Evolutionary conservation across 306 rosid genomes (phyloP).

Genomic region (Begonia loranthoides): DNA sequence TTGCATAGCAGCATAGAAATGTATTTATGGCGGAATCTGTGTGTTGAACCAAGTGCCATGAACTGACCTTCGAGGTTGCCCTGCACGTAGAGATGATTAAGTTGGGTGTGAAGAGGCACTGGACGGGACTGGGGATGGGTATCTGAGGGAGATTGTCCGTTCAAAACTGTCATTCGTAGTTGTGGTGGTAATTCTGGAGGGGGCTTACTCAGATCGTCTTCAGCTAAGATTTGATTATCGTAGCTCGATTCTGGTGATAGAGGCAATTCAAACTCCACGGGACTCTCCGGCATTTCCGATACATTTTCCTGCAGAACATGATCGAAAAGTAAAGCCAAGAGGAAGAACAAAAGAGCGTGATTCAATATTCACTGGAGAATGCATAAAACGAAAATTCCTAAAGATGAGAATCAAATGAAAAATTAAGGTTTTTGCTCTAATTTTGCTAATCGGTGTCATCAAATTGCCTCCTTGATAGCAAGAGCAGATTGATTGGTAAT

Average conservation of each 20-base stretch:
- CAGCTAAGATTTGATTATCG: slow-evolving; percentile 31
- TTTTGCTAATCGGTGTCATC: no score
- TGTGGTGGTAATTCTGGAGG: slow-evolving; percentile 80
- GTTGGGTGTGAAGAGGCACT: slow-evolving; percentile 17
- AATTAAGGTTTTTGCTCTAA: no score
- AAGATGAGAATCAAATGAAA: no score
- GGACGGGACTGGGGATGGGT: slow-evolving; percentile 5
- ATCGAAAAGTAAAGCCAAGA: no score
- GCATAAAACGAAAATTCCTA: no score
- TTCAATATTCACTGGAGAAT: no score
- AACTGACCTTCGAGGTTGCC: slow-evolving; percentile 27
- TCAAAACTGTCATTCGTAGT: slow-evolving; percentile 26
- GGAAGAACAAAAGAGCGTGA: no score
- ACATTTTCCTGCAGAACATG: slow-evolving; percentile 34
- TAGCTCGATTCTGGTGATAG: slow-evolving; percentile 80
- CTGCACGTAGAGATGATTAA: slow-evolving; percentile 58
- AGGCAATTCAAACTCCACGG: slow-evolving; percentile 37
- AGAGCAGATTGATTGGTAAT: no score
- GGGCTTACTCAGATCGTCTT: slow-evolving; percentile 48
- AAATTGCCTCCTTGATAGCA: no score
- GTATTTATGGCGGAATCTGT: slow-evolving; percentile 40
- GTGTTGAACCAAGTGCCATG: slow-evolving; percentile 52
- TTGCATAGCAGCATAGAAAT: slow-evolving; percentile 41
- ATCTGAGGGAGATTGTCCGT: slow-evolving; percentile 26
- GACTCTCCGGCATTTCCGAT: slow-evolving; percentile 27